These are phyloP conservation scores for Barnettozyma sp. DNA, from an alignment of 805 yeast species.

Conservation along the genomic window DNA sequence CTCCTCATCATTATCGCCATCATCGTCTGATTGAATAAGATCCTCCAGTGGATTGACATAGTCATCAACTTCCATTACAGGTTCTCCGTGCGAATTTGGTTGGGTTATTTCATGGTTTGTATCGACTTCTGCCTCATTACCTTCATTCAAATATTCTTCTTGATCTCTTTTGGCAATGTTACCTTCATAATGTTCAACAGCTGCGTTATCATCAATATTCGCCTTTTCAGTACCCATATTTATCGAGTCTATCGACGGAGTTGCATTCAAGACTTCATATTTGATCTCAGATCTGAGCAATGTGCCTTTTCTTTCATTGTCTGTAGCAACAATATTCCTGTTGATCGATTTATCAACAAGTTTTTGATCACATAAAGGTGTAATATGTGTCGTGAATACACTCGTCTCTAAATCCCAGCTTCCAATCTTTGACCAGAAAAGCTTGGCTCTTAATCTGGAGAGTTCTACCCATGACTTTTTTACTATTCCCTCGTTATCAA, in stretches of 20 bases:
- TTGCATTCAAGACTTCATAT: constrained; percentile 14
- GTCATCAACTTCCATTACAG: background rate
- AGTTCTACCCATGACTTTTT: constrained; percentile 59
- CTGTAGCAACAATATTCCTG: background rate
- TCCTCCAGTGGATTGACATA: constrained; percentile 4
- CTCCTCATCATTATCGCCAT: constrained; percentile 1
- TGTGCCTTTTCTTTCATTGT: constrained; percentile 3
- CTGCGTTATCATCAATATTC: background rate
- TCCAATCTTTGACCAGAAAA: constrained; percentile 83
- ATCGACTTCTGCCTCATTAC: constrained; percentile 1
- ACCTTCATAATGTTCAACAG: constrained; percentile 5
- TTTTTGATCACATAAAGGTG: constrained; percentile 16
- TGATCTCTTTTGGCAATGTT: background rate
- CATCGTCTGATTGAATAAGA: constrained; percentile 2
- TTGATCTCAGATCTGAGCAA: constrained; percentile 5
- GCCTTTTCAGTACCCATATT: constrained; percentile 1
- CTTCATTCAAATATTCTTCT: background rate
- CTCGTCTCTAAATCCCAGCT: constrained; percentile 51
- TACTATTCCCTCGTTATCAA: constrained; percentile 37
- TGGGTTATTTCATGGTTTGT: constrained; percentile 11
- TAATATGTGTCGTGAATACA: constrained; percentile 29
- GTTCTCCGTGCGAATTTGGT: constrained; percentile 7
- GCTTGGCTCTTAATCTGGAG: constrained; percentile 55
- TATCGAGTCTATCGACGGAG: constrained; percentile 8
- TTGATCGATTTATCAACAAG: background rate